A percentile compares a stretch with the other conserved stretches of the same genome.
phyloP scores from a whole-genome alignment of 768 basidiomycete species.

The Coprinellus micaceus region DNA sequence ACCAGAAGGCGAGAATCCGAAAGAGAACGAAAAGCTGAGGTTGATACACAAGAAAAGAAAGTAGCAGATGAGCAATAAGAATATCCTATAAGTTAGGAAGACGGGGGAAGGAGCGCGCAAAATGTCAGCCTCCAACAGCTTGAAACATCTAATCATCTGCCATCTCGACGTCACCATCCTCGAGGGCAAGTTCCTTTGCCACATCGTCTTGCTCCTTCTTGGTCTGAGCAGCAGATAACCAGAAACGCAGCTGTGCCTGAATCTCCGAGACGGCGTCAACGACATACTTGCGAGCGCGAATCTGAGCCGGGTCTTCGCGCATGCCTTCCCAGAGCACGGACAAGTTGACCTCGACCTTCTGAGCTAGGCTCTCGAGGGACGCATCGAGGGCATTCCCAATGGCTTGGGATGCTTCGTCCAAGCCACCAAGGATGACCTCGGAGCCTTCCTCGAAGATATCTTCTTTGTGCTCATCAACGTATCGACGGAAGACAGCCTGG shows the following conservation, averaged over 20 bases:
- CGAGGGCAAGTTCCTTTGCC: no score
- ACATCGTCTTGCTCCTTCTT: slow-evolving; percentile 18
- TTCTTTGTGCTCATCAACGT: slow-evolving; percentile 40
- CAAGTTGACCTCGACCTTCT: slow-evolving; percentile 53
- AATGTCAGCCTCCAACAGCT: no score
- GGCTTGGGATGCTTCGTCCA: slow-evolving; percentile 44
- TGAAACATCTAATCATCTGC: no score
- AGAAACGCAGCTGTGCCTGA: slow-evolving; percentile 40
- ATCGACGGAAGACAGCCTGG: slow-evolving; percentile 47
- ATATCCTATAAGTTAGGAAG: no score
- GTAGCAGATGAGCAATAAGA: no score
- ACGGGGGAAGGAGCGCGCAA: neutral
- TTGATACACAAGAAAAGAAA: no score
- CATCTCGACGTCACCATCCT: slow-evolving; percentile 11
- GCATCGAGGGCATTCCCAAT: slow-evolving; percentile 47
- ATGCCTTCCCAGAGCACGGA: slow-evolving; percentile 58
- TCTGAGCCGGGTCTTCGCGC: slow-evolving; percentile 45
- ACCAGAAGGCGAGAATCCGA: no score
- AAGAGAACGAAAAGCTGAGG: no score
- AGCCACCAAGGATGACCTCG: slow-evolving; percentile 44
- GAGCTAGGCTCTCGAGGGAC: slow-evolving; percentile 46
- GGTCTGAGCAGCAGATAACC: slow-evolving; percentile 38
- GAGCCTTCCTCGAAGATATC: slow-evolving; percentile 52
- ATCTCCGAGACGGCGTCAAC: slow-evolving; percentile 36
- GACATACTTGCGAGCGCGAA: slow-evolving; percentile 34